These are phyloP conservation scores for Prunus mongolica DNA, from an alignment of 306 rosid genomes.

Conservation along the genomic window DNA sequence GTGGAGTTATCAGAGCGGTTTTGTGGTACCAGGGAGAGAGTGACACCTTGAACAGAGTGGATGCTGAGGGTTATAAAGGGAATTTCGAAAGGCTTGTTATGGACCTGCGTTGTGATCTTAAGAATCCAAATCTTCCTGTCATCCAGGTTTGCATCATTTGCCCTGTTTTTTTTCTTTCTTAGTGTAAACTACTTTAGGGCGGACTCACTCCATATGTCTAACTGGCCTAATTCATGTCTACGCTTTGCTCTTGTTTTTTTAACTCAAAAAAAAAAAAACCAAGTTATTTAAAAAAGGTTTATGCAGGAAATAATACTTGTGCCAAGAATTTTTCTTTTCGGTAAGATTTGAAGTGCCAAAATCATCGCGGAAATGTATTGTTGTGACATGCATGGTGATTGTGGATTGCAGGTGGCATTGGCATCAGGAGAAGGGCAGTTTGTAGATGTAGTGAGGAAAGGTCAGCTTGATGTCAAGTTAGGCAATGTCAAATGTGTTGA, in stretches of 20 bases:
- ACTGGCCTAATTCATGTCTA: too few relatives aligned
- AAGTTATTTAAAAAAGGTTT: too few relatives aligned
- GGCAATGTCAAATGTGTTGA: slow-evolving; percentile 43
- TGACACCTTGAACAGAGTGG: slow-evolving; percentile 43
- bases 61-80: slow-evolving; percentile 33
- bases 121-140: slow-evolving; percentile 41
- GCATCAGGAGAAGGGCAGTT: slow-evolving; percentile 66
- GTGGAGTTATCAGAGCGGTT: slow-evolving; percentile 33
- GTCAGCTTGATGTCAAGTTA: slow-evolving; percentile 37
- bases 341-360: too few relatives aligned
- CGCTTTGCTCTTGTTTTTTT: too few relatives aligned
- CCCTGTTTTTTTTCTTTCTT: neutral
- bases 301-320: too few relatives aligned
- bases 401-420: slow-evolving; percentile 41
- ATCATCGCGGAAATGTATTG: too few relatives aligned
- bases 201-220: too few relatives aligned
- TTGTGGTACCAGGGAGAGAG: slow-evolving; percentile 73
- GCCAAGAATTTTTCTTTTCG: too few relatives aligned
- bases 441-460: slow-evolving; percentile 44
- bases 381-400: neutral
- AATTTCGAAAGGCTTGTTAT: slow-evolving; percentile 35
- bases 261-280: too few relatives aligned
- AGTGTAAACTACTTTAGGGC: neutral
- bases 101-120: slow-evolving; percentile 40
- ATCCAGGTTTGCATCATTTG: slow-evolving; percentile 38